phyloP scores from a whole-genome alignment of 805 yeast species.

The Wilhelminamyces savonicus region DNA sequence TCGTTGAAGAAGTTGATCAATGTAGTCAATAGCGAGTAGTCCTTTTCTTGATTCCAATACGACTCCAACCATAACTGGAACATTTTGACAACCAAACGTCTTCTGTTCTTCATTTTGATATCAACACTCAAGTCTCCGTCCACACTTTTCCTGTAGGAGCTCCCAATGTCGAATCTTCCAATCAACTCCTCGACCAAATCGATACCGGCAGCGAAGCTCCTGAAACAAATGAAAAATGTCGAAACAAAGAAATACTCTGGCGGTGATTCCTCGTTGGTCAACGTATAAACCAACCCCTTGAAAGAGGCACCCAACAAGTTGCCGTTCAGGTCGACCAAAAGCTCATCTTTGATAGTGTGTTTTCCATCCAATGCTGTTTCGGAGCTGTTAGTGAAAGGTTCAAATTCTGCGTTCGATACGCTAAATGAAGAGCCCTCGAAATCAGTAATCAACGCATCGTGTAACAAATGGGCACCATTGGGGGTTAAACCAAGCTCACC shows the following conservation, averaged over 20 bases:
- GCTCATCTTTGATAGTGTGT: conserved; percentile 35
- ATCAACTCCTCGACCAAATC: conserved; percentile 67
- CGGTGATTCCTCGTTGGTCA: conserved; percentile 60
- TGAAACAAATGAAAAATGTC: conserved; percentile 71
- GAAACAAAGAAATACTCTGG: conserved; percentile 66
- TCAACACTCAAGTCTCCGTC: conserved; percentile 18
- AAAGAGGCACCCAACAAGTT: conserved; percentile 65
- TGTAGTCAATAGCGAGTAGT: conserved; percentile 58
- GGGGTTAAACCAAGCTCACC: conserved; percentile 42
- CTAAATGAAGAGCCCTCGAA: conserved; percentile 15
- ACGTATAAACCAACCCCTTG: conserved; percentile 55
- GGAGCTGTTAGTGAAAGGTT: conserved; percentile 20
- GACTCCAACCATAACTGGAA: conserved; percentile 86
- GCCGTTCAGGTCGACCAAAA: conserved; percentile 45
- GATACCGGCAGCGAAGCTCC: conserved; percentile 60
- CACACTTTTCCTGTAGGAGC: conserved; percentile 15
- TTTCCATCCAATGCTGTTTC: conserved; percentile 4
- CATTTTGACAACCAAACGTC: conserved; percentile 61
- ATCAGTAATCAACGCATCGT: conserved; percentile 23
- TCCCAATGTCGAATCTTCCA: conserved; percentile 51
- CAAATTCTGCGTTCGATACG: conserved; percentile 29
- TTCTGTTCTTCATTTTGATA: conserved; percentile 45
- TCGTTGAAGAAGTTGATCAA: conserved; percentile 76
- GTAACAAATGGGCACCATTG: conserved; percentile 42
- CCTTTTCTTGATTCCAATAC: conserved; percentile 69